These are phyloP conservation scores for Eucalyptus curtisii DNA, from an alignment of 345 rosid genomes.

Conservation along the genomic window DNA sequence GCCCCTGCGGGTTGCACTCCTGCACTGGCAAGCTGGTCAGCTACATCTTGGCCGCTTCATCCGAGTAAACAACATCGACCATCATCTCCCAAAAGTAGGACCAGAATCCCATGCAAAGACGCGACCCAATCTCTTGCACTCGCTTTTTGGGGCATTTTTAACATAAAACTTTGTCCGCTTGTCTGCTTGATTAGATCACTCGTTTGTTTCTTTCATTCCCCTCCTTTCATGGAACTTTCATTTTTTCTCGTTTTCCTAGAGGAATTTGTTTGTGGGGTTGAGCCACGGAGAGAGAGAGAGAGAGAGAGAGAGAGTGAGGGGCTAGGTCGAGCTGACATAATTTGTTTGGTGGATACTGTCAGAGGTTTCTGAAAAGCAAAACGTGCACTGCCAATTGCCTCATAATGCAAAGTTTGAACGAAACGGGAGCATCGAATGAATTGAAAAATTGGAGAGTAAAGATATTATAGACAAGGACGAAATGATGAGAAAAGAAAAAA, in stretches of 20 bases:
- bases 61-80: neutral
- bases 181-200: neutral
- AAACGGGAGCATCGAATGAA: neutral
- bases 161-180: neutral
- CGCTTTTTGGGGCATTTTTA: neutral
- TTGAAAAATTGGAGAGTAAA: neutral
- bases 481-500: neutral
- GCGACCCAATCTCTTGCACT: neutral
- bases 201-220: neutral
- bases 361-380: slow-evolving; percentile 20
- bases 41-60: neutral
- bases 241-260: neutral
- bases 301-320: neutral
- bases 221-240: neutral
- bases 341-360: slow-evolving; percentile 18
- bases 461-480: neutral
- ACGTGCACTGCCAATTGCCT: slow-evolving; percentile 10
- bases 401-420: neutral
- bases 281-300: neutral
- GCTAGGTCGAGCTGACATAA: neutral
- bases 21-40: neutral
- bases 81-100: neutral
- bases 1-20: neutral
- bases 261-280: neutral
- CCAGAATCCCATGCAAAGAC: neutral